phyloP scores from a whole-genome alignment of 768 basidiomycete species.

The Xanthoconium stramineum region DNA sequence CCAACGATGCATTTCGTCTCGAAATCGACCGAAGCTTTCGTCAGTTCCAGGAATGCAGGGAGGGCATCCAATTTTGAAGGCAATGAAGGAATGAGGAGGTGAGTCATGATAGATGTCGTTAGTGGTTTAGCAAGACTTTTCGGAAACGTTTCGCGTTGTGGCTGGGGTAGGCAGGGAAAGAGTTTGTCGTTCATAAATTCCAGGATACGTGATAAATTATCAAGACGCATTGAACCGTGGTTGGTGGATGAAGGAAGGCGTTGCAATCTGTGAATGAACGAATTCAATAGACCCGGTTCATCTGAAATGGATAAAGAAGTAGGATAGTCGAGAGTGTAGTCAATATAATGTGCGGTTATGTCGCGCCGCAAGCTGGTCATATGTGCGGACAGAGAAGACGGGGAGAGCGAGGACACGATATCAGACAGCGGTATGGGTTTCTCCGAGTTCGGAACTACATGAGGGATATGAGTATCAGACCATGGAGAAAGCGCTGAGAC shows the following conservation, averaged over 20 bases:
- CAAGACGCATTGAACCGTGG: constrained; percentile 40
- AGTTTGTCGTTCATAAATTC: constrained; percentile 61
- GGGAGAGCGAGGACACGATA: constrained; percentile 58
- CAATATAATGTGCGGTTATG: constrained; percentile 55
- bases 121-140: constrained; percentile 60
- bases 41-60: constrained; percentile 57
- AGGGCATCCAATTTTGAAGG: constrained; percentile 62
- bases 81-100: constrained; percentile 65
- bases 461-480: constrained; percentile 1
- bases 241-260: constrained; percentile 41
- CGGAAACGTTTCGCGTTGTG: constrained; percentile 46
- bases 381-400: constrained; percentile 50
- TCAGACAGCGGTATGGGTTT: constrained; percentile 48
- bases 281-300: constrained; percentile 31
- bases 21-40: constrained; percentile 58
- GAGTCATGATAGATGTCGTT: constrained; percentile 56
- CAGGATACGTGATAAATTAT: constrained; percentile 54
- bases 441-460: constrained; percentile 55
- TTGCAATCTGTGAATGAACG: constrained; percentile 45
- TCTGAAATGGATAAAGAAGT: constrained; percentile 38
- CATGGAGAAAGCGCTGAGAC: constrained; percentile 32
- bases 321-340: constrained; percentile 54
- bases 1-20: constrained; percentile 55
- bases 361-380: constrained; percentile 65
- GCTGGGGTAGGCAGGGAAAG: constrained; percentile 51